These are phyloP conservation scores for Stagonosporopsis cucurbitacearum DNA, from an alignment of 2,329 filamentous ascomycete species.

Conservation along the genomic window DNA sequence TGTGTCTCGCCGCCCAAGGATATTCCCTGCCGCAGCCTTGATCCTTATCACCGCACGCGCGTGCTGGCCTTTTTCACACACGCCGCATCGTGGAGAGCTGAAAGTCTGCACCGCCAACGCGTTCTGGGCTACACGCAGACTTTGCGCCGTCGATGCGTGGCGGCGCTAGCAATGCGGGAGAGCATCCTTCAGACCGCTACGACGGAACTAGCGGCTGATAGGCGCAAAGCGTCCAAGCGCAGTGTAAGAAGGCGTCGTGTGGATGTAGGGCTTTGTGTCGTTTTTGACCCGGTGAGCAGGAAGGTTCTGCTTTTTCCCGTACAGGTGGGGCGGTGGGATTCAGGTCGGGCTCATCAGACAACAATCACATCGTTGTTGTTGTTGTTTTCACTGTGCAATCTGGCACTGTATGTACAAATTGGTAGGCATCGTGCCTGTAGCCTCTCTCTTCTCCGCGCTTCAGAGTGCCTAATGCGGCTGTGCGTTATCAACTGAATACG, in stretches of 20 bases:
- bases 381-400: no score
- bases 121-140: constrained; percentile 8
- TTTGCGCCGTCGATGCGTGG: neutral
- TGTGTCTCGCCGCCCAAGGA: constrained; percentile 5
- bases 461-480: neutral
- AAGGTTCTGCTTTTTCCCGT: neutral
- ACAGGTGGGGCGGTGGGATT: neutral
- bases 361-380: no score
- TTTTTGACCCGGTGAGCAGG: neutral
- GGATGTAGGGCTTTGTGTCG: constrained; percentile 4
- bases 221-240: constrained; percentile 2
- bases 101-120: constrained; percentile 4
- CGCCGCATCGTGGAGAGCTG: constrained; percentile 14
- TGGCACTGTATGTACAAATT: no score
- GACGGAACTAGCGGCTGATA: constrained; percentile 5
- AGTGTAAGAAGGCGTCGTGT: neutral
- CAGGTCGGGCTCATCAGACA: neutral
- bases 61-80: constrained; percentile 2
- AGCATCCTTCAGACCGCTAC: constrained; percentile 11
- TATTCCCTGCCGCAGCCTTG: neutral
- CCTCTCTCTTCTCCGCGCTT: neutral
- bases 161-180: constrained; percentile 10
- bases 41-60: constrained; percentile 8
- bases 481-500: neutral
- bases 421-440: neutral